phyloP scores from a whole-genome alignment of 176 grass and related monocot genomes.

The Carex kokanica region DNA sequence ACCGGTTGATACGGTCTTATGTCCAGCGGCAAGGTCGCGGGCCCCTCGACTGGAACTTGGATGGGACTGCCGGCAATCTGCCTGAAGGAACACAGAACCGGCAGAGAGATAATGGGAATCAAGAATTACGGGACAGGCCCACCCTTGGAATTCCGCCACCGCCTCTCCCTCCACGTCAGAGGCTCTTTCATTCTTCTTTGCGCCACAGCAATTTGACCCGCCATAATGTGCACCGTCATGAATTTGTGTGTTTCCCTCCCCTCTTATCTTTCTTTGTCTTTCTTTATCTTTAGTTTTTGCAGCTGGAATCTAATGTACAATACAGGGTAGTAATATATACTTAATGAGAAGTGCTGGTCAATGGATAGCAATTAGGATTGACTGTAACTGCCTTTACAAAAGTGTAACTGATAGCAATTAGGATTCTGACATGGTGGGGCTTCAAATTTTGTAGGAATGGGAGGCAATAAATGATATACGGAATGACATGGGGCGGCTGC shows the following conservation, averaged over 20 bases:
- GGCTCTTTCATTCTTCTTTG: conserved; percentile 63
- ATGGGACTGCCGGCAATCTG: conserved; percentile 38
- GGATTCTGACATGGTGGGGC: not conserved
- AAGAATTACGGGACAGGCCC: conserved; percentile 51
- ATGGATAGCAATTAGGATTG: not conserved
- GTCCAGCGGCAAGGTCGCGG: conserved; percentile 54
- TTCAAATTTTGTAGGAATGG: conserved; percentile 67
- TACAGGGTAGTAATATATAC: not conserved
- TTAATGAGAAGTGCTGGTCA: not conserved
- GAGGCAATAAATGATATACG: conserved; percentile 86
- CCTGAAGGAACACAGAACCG: conserved; percentile 48
- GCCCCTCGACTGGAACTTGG: conserved; percentile 68
- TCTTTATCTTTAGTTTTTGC: not conserved
- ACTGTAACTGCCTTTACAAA: not conserved
- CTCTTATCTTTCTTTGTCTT: conserved; percentile 13
- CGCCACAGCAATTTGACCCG: conserved; percentile 62
- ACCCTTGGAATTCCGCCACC: conserved; percentile 58
- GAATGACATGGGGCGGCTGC: conserved; percentile 72
- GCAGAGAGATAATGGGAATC: conserved; percentile 61
- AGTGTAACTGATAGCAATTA: not conserved
- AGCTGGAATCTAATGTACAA: not conserved
- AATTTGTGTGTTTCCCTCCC: conserved; percentile 36
- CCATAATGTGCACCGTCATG: conserved; percentile 54
- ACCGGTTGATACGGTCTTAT: conserved; percentile 91
- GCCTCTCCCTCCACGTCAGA: conserved; percentile 73